phyloP scores from a whole-genome alignment of 164 flowering plant species.

The Umbilicus rupestris region DNA sequence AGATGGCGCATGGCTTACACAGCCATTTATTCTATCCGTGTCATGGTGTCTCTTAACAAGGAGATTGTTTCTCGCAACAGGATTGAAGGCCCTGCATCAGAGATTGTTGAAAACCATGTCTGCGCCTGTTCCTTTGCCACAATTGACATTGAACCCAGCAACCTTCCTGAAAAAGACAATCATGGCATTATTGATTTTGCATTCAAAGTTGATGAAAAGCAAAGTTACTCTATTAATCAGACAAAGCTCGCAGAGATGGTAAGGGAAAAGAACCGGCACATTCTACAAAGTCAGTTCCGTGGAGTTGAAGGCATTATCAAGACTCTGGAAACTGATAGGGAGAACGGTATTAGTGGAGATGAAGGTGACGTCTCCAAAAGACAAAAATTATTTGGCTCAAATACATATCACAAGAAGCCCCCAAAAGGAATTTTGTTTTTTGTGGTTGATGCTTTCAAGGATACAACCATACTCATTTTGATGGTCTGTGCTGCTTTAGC shows the following conservation, averaged over 20 bases:
- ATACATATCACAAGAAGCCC: slow-evolving; percentile 39
- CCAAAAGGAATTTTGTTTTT: slow-evolving; percentile 36
- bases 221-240: slow-evolving; percentile 9
- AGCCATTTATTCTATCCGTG: slow-evolving; percentile 22
- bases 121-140: slow-evolving; percentile 7
- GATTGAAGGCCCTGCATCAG: neutral
- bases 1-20: slow-evolving; percentile 32
- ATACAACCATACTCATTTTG: slow-evolving; percentile 40
- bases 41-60: slow-evolving; percentile 21
- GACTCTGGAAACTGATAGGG: slow-evolving; percentile 24
- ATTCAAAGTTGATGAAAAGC: neutral
- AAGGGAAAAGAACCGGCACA: slow-evolving; percentile 20
- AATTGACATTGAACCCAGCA: slow-evolving; percentile 12
- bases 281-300: slow-evolving; percentile 20
- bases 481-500: slow-evolving; percentile 47
- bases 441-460: slow-evolving; percentile 38
- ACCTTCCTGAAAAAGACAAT: neutral
- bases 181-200: neutral
- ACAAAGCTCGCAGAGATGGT: slow-evolving; percentile 23
- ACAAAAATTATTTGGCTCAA: slow-evolving; percentile 30
- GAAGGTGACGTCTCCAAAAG: slow-evolving; percentile 19
- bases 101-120: neutral
- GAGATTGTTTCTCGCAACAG: slow-evolving; percentile 13
- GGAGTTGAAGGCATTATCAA: slow-evolving; percentile 32
- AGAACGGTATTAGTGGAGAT: slow-evolving; percentile 33